Evolutionary conservation across 164 flowering plant species (phyloP).

Genomic region (grape (Vitis vinifera)): ASM3070453v1 NC_081806.1:6601501-6602000

Average conservation of each 20-base stretch:
- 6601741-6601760: not conserved
- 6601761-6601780: too few species aligned
- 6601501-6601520: not conserved
- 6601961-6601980: too few species aligned
- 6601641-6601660: slow-evolving; percentile 97
- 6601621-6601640: slow-evolving; percentile 95
- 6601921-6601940: not conserved
- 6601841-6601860: not conserved
- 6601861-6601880: not conserved
- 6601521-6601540: not conserved
- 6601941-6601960: not conserved
- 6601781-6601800: too few species aligned
- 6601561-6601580: slow-evolving; percentile 47
- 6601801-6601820: too few species aligned
- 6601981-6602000: too few species aligned
- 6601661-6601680: slow-evolving; percentile 84
- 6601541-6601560: not conserved
- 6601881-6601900: not conserved
- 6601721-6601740: slow-evolving; percentile 70
- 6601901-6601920: not conserved
- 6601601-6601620: slow-evolving; percentile 98
- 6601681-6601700: slow-evolving; percentile 93
- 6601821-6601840: not conserved
- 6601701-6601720: slow-evolving; percentile 99
- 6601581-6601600: slow-evolving; percentile 97